Evolutionary conservation across 2,329 filamentous ascomycete species (phyloP).

Genomic region (Botrytis squamosa): DNA sequence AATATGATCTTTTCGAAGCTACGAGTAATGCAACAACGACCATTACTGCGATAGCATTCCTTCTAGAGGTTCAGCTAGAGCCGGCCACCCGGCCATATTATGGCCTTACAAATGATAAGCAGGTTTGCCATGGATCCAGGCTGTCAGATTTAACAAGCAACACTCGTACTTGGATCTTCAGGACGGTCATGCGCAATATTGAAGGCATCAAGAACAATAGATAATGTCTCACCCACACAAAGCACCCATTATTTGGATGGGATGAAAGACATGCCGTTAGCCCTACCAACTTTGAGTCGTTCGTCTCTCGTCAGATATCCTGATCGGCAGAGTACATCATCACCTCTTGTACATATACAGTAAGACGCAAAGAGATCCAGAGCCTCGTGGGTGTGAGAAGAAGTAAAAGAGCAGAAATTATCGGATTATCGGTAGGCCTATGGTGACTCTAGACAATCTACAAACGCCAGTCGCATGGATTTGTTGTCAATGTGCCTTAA

Average conservation of each 20-base stretch:
- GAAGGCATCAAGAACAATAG: background rate
- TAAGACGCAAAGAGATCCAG: constrained; percentile 7
- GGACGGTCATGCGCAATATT: constrained; percentile 19
- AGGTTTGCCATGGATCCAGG: constrained; percentile 5
- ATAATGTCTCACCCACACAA: constrained; percentile 3
- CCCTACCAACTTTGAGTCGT: constrained; percentile 1
- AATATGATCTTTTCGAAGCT: constrained; percentile 1
- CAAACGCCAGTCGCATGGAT: constrained; percentile 28
- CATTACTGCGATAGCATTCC: constrained; percentile 1
- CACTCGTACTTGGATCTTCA: constrained; percentile 18
- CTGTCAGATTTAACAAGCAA: constrained; percentile 15
- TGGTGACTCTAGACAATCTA: constrained; percentile 16
- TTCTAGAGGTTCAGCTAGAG: constrained; percentile 14
- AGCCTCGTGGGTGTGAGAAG: constrained; percentile 8
- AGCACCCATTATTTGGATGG: background rate
- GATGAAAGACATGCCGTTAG: constrained; percentile 15
- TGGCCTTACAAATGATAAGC: constrained; percentile 7
- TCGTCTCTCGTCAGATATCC: constrained; percentile 7
- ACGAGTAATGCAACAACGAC: constrained; percentile 10
- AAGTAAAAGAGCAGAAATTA: constrained; percentile 7
- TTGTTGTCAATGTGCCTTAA: constrained; percentile 22
- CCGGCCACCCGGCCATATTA: constrained; percentile 11
- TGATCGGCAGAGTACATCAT: constrained; percentile 17
- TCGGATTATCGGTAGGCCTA: constrained; percentile 1
- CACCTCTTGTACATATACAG: constrained; percentile 9